phyloP scores from a whole-genome alignment of 768 basidiomycete species.

The Hericium alpestre region DNA sequence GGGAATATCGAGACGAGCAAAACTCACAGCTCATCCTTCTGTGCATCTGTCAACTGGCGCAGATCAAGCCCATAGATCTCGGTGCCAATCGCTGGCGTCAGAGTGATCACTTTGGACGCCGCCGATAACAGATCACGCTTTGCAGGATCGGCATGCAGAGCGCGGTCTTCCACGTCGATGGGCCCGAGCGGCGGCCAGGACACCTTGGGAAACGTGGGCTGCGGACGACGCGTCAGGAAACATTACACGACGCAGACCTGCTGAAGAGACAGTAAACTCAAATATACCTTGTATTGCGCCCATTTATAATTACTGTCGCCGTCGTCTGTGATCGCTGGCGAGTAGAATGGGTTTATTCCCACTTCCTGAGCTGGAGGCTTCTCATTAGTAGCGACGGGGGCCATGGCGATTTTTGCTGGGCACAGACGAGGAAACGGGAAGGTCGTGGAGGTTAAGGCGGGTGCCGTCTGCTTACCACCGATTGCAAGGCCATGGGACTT shows the following conservation, averaged over 20 bases:
- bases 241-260: background rate
- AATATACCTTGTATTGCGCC: slow-evolving; percentile 47
- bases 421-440: too few species aligned
- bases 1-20: background rate
- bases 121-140: slow-evolving; percentile 58
- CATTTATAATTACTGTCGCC: slow-evolving; percentile 42
- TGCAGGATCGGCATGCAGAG: slow-evolving; percentile 52
- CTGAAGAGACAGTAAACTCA: background rate
- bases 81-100: slow-evolving; percentile 67
- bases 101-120: slow-evolving; percentile 54
- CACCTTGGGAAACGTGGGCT: slow-evolving; percentile 58
- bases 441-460: too few species aligned
- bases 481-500: too few species aligned
- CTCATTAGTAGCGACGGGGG: background rate
- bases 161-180: slow-evolving; percentile 54
- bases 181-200: slow-evolving; percentile 56
- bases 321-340: slow-evolving; percentile 43
- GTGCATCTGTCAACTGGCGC: slow-evolving; percentile 48
- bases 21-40: slow-evolving; percentile 72
- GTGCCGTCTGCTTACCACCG: too few species aligned
- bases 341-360: slow-evolving; percentile 55
- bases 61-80: slow-evolving; percentile 69
- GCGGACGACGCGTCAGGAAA: background rate
- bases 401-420: background rate
- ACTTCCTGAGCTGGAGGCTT: background rate